Conservation (phyloP, 2,329 filamentous ascomycete species). For the Cytospora piceicola region DNA sequence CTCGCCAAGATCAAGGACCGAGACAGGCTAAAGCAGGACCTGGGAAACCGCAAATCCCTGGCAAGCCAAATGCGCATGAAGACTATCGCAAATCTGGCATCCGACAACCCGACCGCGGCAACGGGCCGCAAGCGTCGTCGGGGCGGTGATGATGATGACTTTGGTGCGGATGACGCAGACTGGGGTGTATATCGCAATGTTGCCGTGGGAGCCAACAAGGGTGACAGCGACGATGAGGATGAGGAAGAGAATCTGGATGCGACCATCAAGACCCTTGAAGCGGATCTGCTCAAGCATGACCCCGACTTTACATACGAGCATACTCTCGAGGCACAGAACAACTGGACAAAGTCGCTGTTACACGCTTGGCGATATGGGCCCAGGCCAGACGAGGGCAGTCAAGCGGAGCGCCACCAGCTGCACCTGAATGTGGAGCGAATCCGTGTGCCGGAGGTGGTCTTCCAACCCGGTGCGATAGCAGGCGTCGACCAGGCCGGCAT, state of each 20-base stretch:
- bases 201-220: conserved; percentile 74
- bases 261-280: conserved; percentile 76
- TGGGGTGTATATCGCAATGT: conserved; percentile 97
- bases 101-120: conserved; percentile 70
- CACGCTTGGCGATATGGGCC: conserved; percentile 91
- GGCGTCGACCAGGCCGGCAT: conserved; percentile 93
- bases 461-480: conserved; percentile 83
- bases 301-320: conserved; percentile 88
- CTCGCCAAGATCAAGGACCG: conserved; percentile 90
- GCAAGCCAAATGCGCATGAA: conserved; percentile 99
- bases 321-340: conserved; percentile 87
- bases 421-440: conserved; percentile 97
- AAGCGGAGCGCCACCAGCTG: conserved; percentile 81
- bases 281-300: conserved; percentile 84
- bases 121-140: conserved; percentile 76
- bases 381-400: conserved; percentile 77
- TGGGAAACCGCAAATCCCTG: conserved; percentile 94
- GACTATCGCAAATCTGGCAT: conserved; percentile 91
- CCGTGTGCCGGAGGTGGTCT: conserved; percentile 89
- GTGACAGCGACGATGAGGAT: conserved; percentile 81
- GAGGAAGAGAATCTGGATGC: conserved; percentile 86
- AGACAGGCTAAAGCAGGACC: conserved; percentile 88
- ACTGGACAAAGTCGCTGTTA: conserved; percentile 91
- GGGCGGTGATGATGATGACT: conserved; percentile 91
- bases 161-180: conserved; percentile 95